Evolutionary conservation across 345 rosid genomes (phyloP).

Genomic region (Eucalyptus dawsonii): DNA sequence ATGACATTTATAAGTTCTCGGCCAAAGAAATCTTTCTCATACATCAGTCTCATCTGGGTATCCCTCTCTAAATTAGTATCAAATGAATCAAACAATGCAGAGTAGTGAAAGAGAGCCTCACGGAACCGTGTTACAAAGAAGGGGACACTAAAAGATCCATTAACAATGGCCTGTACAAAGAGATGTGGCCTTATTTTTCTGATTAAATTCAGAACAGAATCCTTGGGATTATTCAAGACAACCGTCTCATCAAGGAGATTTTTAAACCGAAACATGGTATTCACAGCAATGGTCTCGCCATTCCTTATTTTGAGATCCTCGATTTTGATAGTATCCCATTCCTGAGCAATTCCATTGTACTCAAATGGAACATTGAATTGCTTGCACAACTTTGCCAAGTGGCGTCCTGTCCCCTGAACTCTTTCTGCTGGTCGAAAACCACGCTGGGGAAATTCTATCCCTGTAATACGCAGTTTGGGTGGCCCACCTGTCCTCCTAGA

Average conservation of each 20-base stretch:
- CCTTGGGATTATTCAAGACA: conserved; percentile 37
- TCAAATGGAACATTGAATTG: conserved; percentile 57
- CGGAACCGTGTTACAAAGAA: conserved; percentile 67
- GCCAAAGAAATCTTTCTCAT: conserved; percentile 54
- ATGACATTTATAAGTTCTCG: conserved; percentile 45
- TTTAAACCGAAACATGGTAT: conserved; percentile 44
- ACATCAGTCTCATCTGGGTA: conserved; percentile 42
- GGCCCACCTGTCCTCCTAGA: conserved; percentile 44
- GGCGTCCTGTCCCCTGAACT: conserved; percentile 53
- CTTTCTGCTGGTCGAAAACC: conserved; percentile 79
- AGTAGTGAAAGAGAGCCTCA: conserved; percentile 72
- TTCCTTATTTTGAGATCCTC: conserved; percentile 39
- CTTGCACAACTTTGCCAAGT: conserved; percentile 59
- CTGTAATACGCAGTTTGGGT: conserved; percentile 71
- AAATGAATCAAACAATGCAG: conserved; percentile 51
- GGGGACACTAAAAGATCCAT: conserved; percentile 58
- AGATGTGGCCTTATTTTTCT: conserved; percentile 45
- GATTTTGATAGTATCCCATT: conserved; percentile 63
- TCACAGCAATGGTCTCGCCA: conserved; percentile 49
- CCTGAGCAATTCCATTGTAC: conserved; percentile 55
- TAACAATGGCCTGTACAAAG: conserved; percentile 22
- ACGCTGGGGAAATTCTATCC: conserved; percentile 63
- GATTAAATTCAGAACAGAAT: conserved; percentile 42
- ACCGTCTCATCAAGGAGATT: conserved; percentile 70
- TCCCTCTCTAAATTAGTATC: conserved; percentile 33